Evolutionary conservation across 2,329 filamentous ascomycete genomes (phyloP).

Genomic region (Ophiostoma piceae): DNA sequence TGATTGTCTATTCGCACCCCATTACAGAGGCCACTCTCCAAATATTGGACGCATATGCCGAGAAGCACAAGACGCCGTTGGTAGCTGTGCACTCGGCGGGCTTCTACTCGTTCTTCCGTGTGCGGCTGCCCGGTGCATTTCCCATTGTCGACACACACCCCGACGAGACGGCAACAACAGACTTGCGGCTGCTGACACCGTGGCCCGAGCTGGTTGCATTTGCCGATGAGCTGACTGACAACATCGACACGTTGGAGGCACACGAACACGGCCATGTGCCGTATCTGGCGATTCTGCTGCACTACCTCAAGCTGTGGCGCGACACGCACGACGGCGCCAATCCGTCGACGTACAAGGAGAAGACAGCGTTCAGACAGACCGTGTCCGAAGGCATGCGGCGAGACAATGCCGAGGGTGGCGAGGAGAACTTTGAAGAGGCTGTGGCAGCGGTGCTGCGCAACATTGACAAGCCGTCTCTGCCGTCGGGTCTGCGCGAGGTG

Average conservation of each 20-base stretch:
- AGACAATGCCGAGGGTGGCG: conserved; percentile 74
- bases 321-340: conserved; percentile 58
- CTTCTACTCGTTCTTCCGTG: conserved; percentile 85
- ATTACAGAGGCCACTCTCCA: conserved; percentile 42
- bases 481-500: conserved; percentile 66
- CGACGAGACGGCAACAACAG: conserved; percentile 75
- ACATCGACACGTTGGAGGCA: conserved; percentile 64
- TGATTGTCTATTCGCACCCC: conserved; percentile 52
- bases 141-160: conserved; percentile 96
- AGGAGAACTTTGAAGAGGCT: conserved; percentile 97
- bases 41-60: conserved; percentile 44
- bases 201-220: conserved; percentile 78
- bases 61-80: conserved; percentile 61
- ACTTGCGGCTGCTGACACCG: conserved; percentile 75
- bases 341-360: conserved; percentile 76
- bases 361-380: conserved; percentile 70
- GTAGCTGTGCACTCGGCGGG: conserved; percentile 84
- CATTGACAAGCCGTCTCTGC: conserved; percentile 63
- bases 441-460: conserved; percentile 81
- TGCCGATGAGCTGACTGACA: conserved; percentile 57
- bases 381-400: conserved; percentile 64
- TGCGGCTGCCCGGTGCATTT: conserved; percentile 71
- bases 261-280: conserved; percentile 90
- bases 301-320: conserved; percentile 81
- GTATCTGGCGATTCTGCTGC: conserved; percentile 74